Conservation (phyloP, 140 eudicot genomes). For the Stevia rebaudiana region DNA sequence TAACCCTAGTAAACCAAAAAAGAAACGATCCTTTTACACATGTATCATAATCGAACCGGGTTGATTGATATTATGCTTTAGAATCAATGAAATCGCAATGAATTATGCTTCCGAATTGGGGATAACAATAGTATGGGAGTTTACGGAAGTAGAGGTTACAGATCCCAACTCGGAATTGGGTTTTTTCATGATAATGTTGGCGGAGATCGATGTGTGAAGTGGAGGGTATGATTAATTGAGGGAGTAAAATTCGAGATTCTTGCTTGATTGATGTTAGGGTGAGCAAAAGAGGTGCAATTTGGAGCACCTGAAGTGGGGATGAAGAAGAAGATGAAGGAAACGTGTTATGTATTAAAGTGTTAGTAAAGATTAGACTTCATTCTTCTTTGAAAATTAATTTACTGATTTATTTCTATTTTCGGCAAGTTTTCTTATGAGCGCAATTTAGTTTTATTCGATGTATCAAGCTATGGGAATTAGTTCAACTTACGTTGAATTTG, state of each 20-base stretch:
- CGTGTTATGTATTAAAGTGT: slow-evolving; percentile 24
- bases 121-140: neutral
- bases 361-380: neutral
- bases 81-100: slow-evolving; percentile 1
- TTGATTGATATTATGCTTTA: neutral
- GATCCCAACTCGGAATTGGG: slow-evolving; percentile 22
- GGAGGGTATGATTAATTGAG: neutral
- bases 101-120: slow-evolving; percentile 3
- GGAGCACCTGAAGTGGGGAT: slow-evolving; percentile 18
- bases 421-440: too few species aligned
- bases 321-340: slow-evolving; percentile 16
- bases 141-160: slow-evolving; percentile 14
- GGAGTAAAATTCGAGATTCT: slow-evolving; percentile 9
- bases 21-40: slow-evolving; percentile 9
- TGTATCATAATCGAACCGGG: neutral
- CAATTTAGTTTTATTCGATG: too few species aligned
- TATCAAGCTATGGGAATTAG: too few species aligned
- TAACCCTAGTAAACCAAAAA: slow-evolving; percentile 11
- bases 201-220: slow-evolving; percentile 13
- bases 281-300: neutral
- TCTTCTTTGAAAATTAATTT: neutral
- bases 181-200: slow-evolving; percentile 12
- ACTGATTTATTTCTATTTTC: neutral
- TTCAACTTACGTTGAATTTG: too few species aligned
- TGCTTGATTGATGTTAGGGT: slow-evolving; percentile 11